A percentile compares a stretch with the other conserved stretches of the same genome.
Conservation (phyloP, 108 stramenopile genomes). For the Schizochytrium sp. region DNA sequence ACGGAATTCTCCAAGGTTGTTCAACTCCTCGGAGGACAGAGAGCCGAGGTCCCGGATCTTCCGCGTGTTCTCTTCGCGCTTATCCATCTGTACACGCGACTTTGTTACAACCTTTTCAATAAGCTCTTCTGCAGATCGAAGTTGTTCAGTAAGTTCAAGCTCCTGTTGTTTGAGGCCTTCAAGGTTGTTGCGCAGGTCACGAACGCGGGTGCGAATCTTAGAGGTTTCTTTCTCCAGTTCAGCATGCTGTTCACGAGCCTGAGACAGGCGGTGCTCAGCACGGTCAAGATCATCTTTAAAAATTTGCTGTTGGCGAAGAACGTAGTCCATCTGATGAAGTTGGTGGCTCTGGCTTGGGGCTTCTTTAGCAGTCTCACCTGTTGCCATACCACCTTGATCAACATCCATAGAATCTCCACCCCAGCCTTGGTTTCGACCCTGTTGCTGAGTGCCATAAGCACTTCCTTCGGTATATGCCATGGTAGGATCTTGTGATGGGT, state of each 20-base stretch:
- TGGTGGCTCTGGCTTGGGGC: neutral
- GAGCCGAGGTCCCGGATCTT: conserved; percentile 56
- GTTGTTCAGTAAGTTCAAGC: neutral
- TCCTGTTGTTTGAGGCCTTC: neutral
- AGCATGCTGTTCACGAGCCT: conserved; percentile 25
- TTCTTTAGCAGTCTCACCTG: neutral
- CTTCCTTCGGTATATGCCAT: too few species aligned
- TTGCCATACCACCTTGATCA: conserved; percentile 1
- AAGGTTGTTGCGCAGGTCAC: neutral
- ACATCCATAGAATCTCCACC: neutral
- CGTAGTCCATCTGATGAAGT: neutral
- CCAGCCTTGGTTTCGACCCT: conserved; percentile 72
- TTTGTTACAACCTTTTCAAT: neutral
- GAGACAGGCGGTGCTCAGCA: conserved; percentile 11
- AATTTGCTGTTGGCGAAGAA: neutral
- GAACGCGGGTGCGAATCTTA: neutral
- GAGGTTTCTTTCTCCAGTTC: conserved; percentile 48
- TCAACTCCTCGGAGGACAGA: conserved; percentile 37
- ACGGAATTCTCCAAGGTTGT: conserved; percentile 56
- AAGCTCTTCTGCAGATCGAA: neutral
- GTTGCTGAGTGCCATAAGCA: neutral
- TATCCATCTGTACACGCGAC: neutral
- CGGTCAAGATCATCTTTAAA: conserved; percentile 14
- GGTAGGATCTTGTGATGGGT: too few species aligned
- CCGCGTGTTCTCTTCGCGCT: conserved; percentile 1